Conservation (phyloP, 78 protist species). For the Dictyostelium purpureum region DNA sequence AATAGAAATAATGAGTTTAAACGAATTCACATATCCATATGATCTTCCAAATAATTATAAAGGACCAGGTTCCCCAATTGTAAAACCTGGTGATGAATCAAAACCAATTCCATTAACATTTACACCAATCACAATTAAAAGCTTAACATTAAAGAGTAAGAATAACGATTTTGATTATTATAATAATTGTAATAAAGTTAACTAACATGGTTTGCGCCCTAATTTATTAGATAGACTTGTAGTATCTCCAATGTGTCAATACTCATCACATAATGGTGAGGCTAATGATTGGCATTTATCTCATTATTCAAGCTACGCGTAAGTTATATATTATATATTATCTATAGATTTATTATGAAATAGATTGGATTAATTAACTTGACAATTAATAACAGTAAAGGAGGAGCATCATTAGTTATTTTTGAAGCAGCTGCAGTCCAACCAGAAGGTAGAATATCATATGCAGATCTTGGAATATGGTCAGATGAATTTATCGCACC, state of each 20-base stretch:
- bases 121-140: background rate
- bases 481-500: conserved; percentile 14
- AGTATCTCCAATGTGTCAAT: conserved; percentile 48
- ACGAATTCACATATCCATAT: background rate
- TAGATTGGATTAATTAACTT: background rate
- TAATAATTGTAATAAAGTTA: too few species aligned
- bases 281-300: conserved; percentile 43
- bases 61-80: background rate
- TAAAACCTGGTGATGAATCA: background rate
- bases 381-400: background rate
- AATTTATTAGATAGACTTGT: conserved; percentile 25
- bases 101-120: background rate
- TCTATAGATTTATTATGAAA: background rate
- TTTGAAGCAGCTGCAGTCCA: conserved; percentile 36
- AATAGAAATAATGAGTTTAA: background rate
- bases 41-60: background rate
- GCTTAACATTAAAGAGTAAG: background rate
- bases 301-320: conserved; percentile 42
- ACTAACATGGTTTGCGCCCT: too few species aligned
- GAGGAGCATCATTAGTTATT: conserved; percentile 25
- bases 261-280: conserved; percentile 21
- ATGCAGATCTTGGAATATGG: conserved; percentile 36
- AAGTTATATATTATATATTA: background rate
- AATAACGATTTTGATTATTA: too few species aligned
- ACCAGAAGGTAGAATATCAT: conserved; percentile 32